These are phyloP conservation scores for Globisporangium viniferum DNA, from an alignment of 352 stramenopile species.

Conservation along the genomic window DNA sequence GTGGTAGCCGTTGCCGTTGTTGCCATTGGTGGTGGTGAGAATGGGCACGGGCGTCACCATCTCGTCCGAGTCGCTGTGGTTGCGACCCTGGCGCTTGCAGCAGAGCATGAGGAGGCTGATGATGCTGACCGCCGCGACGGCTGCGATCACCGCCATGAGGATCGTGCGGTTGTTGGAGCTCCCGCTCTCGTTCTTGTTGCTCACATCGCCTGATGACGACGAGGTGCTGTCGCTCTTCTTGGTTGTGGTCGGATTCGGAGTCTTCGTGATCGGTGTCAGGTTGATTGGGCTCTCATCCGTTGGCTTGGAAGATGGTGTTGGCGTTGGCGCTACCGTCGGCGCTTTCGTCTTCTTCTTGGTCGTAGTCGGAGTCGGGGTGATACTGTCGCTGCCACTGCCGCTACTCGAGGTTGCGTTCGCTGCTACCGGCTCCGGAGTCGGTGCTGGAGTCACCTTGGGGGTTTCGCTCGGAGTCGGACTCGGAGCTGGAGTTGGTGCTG, in stretches of 20 bases:
- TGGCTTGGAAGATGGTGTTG: background rate
- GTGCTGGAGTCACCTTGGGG: background rate
- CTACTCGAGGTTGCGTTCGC: background rate
- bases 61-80: slow-evolving; percentile 8
- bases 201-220: background rate
- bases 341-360: slow-evolving; percentile 15
- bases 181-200: background rate
- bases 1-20: slow-evolving; percentile 1
- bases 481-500: slow-evolving; percentile 3
- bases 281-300: background rate
- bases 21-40: background rate
- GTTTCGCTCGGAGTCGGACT: background rate
- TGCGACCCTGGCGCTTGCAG: slow-evolving; percentile 8
- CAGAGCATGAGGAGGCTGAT: slow-evolving; percentile 14
- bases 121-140: slow-evolving; percentile 10
- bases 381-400: background rate
- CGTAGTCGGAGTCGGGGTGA: background rate
- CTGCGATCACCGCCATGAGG: slow-evolving; percentile 14
- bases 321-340: slow-evolving; percentile 10
- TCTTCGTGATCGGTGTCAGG: background rate
- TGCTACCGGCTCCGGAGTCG: background rate
- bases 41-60: slow-evolving; percentile 6
- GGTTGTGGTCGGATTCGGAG: slow-evolving; percentile 4
- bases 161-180: slow-evolving; percentile 10
- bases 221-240: slow-evolving; percentile 5